Evolutionary conservation across 768 basidiomycete species (phyloP).

Genomic region (Suillus tomentosus): DNA sequence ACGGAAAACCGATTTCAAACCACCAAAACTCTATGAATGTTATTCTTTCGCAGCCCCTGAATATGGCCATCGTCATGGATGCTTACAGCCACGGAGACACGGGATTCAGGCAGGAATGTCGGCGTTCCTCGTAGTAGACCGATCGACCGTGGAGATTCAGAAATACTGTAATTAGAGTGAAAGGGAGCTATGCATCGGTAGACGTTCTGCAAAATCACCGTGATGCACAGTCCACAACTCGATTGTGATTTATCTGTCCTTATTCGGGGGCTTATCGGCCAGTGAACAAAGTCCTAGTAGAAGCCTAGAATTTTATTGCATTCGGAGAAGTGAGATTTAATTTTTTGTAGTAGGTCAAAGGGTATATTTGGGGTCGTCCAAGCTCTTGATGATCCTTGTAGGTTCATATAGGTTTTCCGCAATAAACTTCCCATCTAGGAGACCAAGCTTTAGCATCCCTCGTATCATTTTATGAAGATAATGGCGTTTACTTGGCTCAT

Average conservation of each 20-base stretch:
- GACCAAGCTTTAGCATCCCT: constrained; percentile 13
- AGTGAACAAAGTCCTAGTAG: neutral
- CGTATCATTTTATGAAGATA: neutral
- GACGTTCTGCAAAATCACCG: neutral
- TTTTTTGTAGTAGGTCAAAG: constrained; percentile 1
- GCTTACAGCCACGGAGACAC: neutral
- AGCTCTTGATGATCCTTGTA: constrained; percentile 42
- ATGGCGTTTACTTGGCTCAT: constrained; percentile 64
- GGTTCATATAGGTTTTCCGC: constrained; percentile 40
- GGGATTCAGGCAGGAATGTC: neutral
- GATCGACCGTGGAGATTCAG: neutral
- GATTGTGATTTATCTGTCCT: neutral
- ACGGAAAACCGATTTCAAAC: neutral
- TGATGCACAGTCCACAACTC: neutral
- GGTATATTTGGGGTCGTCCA: constrained; percentile 40
- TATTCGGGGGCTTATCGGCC: neutral
- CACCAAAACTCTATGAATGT: neutral
- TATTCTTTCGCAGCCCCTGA: neutral
- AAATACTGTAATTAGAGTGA: neutral
- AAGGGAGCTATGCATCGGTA: neutral
- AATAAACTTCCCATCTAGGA: constrained; percentile 46
- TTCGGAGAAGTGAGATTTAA: neutral
- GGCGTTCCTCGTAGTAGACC: constrained; percentile 2
- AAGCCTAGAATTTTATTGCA: neutral
- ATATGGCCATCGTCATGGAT: neutral